Percentiles rank a stretch among this genome's conserved stretches.
Evolutionary conservation across 2,329 filamentous ascomycete species (phyloP).

Genomic region (Coniochaeta ligniaria): DNA sequence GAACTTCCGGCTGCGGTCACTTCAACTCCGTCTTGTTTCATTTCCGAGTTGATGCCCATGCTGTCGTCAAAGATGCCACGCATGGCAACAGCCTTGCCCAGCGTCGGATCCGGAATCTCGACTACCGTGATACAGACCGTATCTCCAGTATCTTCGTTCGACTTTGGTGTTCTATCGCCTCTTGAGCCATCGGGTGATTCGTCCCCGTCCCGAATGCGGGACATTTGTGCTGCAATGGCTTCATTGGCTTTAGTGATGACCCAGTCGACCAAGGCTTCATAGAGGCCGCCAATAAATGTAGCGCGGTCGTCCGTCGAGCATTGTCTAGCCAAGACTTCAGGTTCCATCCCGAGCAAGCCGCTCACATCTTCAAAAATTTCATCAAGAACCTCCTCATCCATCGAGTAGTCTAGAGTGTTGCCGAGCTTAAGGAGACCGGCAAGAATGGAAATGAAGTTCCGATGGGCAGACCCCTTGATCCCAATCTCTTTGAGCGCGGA

Average conservation of each 20-base stretch:
- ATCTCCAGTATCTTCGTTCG: slow-evolving; percentile 66
- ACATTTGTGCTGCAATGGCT: slow-evolving; percentile 71
- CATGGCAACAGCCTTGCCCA: slow-evolving; percentile 85
- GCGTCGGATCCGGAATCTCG: slow-evolving; percentile 70
- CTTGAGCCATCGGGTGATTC: slow-evolving; percentile 57
- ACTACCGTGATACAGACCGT: slow-evolving; percentile 85
- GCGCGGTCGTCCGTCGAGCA: slow-evolving; percentile 80
- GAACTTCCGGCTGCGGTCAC: slow-evolving; percentile 68
- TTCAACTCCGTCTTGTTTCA: slow-evolving; percentile 92
- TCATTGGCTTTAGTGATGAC: slow-evolving; percentile 84
- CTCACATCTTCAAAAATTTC: slow-evolving; percentile 86
- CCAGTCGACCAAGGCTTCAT: slow-evolving; percentile 93
- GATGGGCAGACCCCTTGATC: slow-evolving; percentile 78
- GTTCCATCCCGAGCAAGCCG: slow-evolving; percentile 77
- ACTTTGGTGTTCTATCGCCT: slow-evolving; percentile 55
- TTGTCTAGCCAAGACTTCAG: slow-evolving; percentile 70
- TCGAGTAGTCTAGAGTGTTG: slow-evolving; percentile 75
- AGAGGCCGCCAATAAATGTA: slow-evolving; percentile 76
- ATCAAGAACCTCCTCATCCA: slow-evolving; percentile 80
- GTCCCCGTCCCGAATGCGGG: slow-evolving; percentile 55
- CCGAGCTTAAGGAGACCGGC: slow-evolving; percentile 86
- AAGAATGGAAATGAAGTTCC: slow-evolving; percentile 78
- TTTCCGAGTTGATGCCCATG: slow-evolving; percentile 91
- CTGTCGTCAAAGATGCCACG: slow-evolving; percentile 88
- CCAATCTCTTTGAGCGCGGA: slow-evolving; percentile 82